Conservation (phyloP, 345 rosid species). For the Citrus reticulata region DNA sequence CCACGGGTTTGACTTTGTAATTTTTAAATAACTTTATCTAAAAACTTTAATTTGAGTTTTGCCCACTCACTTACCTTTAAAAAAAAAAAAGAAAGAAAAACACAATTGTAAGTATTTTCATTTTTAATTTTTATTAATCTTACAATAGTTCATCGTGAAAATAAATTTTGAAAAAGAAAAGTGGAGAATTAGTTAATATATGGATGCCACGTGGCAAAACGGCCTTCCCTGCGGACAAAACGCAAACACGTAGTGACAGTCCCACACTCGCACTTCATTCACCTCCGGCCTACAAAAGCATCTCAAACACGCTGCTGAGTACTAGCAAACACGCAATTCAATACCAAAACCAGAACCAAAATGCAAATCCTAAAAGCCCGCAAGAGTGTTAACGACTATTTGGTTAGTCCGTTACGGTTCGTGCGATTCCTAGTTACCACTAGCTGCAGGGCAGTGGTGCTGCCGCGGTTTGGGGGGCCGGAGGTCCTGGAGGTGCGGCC, state of each 20-base stretch:
- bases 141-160: neutral
- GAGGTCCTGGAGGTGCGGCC: constrained; percentile 76
- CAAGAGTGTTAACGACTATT: neutral
- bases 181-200: neutral
- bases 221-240: constrained; percentile 27
- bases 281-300: neutral
- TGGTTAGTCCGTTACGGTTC: constrained; percentile 7
- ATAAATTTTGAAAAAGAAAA: neutral
- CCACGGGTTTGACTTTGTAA: too few relatives aligned
- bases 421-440: constrained; percentile 53
- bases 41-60: too few relatives aligned
- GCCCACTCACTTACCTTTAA: too few relatives aligned
- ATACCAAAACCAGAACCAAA: neutral
- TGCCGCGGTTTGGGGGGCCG: constrained; percentile 91
- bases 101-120: too few relatives aligned
- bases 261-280: constrained; percentile 3
- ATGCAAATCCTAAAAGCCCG: constrained; percentile 31
- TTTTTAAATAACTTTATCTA: too few relatives aligned
- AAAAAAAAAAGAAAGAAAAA: too few relatives aligned
- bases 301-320: neutral
- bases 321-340: neutral
- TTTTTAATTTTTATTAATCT: neutral
- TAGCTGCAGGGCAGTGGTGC: constrained; percentile 76
- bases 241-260: constrained; percentile 23
- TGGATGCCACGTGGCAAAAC: neutral